phyloP scores from a whole-genome alignment of 352 stramenopile species.

The Phytophthora tentaculata region DNA sequence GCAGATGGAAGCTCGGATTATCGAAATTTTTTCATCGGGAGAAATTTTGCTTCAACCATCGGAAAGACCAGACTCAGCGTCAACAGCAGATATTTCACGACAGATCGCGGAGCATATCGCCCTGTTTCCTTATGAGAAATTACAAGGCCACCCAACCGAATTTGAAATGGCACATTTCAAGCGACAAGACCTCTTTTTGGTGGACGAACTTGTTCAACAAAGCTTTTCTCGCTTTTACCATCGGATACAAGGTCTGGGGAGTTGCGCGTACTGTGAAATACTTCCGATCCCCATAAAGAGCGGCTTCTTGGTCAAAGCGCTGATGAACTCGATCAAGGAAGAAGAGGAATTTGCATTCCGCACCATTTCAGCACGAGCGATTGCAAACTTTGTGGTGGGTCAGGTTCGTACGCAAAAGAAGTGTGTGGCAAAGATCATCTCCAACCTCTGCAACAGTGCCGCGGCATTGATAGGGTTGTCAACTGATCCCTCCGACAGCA shows the following conservation, averaged over 20 bases:
- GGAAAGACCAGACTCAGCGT: constrained; percentile 13
- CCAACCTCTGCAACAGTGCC: constrained; percentile 78
- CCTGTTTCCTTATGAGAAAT: constrained; percentile 54
- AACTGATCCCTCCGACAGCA: constrained; percentile 10
- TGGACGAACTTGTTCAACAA: constrained; percentile 75
- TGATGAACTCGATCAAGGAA: constrained; percentile 84
- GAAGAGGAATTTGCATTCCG: constrained; percentile 58
- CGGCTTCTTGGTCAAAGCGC: constrained; percentile 76
- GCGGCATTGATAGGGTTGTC: constrained; percentile 41
- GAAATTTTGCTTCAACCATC: constrained; percentile 37
- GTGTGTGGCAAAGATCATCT: constrained; percentile 80
- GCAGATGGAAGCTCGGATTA: constrained; percentile 63
- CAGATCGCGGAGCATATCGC: constrained; percentile 68
- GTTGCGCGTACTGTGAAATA: constrained; percentile 60
- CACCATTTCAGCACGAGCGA: constrained; percentile 46
- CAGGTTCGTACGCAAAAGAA: constrained; percentile 65
- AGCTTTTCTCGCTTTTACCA: constrained; percentile 56
- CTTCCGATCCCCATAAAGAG: constrained; percentile 67
- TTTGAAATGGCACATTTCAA: constrained; percentile 82
- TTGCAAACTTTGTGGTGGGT: constrained; percentile 65
- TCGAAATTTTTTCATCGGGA: constrained; percentile 51
- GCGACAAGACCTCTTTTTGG: constrained; percentile 81
- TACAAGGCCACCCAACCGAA: constrained; percentile 37
- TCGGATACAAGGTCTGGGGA: constrained; percentile 69
- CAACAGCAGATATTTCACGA: constrained; percentile 55